Evolutionary conservation across 129 eudicot genomes (phyloP), one percentile per base, ranked within the genome.

Genomic region (Glebionis coronaria): DNA sequence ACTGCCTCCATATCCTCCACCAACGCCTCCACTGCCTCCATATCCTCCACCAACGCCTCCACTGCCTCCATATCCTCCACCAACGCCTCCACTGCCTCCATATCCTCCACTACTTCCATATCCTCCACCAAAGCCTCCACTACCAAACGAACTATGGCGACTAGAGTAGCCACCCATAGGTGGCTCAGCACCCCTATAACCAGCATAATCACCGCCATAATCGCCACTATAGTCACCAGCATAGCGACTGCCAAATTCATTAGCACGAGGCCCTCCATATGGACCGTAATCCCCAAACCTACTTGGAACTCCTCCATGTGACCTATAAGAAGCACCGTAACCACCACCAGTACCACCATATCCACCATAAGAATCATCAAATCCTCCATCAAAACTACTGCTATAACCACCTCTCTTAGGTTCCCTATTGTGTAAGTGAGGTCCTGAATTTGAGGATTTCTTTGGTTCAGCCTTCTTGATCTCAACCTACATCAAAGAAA

Each of bases 401-500:
- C 76, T 77, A 55, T 78, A 86, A 57, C 82, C 76, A 61, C 96
- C 91, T 42, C 87, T 89, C 95, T 87, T 92, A 88, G 87, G 73
- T 31, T 88, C 87, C 81, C 98, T 88, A 86, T 83, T 83, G 68
- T 81, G 85, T 47, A 89, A 85, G 65, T 85, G 83, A 59, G 85
- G 84, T 61, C 86, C 83, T 51, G 95, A 81, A 88, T 92, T 85
- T 69, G 98, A 92, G 74, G 98, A 69, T 86, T 84, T 92, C 95
- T 92, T 92, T 78, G 96, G 98, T 88, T 92, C 98, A 69, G 96
- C 96, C 80, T 84, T 92, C 95, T 92, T 92, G 86, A 92, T 81
- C 96, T 92, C 98, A 92, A 92, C 96, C 98, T 92, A 86, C 98
- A 92, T 80, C 84, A 85, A 82, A 77, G 70, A 79, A 82, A 76